Base-by-base conservation (phyloP, 768 basidiomycete genomes). In the Tricholoma bakamatsutake region DNA sequence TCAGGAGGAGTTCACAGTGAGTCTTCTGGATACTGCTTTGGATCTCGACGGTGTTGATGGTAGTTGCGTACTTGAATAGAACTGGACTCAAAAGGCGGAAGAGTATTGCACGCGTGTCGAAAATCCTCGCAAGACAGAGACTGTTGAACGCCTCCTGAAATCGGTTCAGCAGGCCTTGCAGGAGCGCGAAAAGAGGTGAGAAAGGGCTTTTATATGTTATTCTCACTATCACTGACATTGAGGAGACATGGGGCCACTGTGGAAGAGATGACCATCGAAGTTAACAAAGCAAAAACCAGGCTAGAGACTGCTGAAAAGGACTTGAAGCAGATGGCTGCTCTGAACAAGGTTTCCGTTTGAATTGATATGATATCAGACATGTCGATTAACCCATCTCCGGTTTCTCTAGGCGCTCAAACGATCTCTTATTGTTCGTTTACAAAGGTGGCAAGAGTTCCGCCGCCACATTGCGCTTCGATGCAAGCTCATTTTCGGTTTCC, bases 371-470 rank as follows among this genome's bases (percentile, higher is more conserved):
- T 46, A 11, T 6, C 30, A 18, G 35, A 12, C n/a, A 54, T 12
- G 12, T 30, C 18, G 31, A 24, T 24, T 24, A 24, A 28, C 15
- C 28, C 48, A 51, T 54, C 33, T 31, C 18, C 28, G 42, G 50
- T 5, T 17, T 54, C 34, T 17, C 3, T 54, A 95, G 92, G 79
- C 81, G 24, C 76, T 96, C 48, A 81, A 77, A 60, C 66, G 76
- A 5, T 88, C 93, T 0, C 76, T 94, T 37, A 69, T 79, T 18
- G 65, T 75, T 12, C 90, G 95, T 18, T 69, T 87, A 53, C 68
- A 73, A 15, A 82, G 82, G 62, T 98, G 96, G 95, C 81, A 89
- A 54, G 84, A 90, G 54, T 95, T 95, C 76, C 83, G 95, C 51
- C 79, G 83, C 9, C 88, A 92, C 63, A 94, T 94, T 59, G 88